Evolutionary conservation across 345 rosid species (phyloP), one percentile per base, ranked within the genome.

Genomic region (Eucalyptus sp.): DNA sequence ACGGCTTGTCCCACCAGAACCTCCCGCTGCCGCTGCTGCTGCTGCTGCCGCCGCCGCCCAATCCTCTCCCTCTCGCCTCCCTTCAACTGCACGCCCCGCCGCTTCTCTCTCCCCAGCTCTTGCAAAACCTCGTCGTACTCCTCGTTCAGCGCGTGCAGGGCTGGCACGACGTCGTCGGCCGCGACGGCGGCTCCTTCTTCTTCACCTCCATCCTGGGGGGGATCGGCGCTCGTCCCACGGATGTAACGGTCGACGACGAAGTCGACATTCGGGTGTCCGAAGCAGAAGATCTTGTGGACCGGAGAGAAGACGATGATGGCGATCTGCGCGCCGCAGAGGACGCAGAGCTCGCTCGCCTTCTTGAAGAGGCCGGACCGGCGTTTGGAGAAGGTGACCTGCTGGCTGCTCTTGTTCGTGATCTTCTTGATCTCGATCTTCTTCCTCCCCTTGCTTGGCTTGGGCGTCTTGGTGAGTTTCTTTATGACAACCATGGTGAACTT

Each of bases 341-440:
- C 1, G 33, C 88, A 86, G 51, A 89, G 90, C 86, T 89, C 90
- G 29, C 90, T 84, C 33, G 90, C 90, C 85, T 89, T 89, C 71
- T 89, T 89, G 88, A 89, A 89, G 37, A 89, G 71, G 13, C 90
- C 88, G 86, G 51, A 41, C 48, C 83, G 87, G 13, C 90, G 50
- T 41, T 89, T 89, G n/a, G 90, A 89, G 86, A 89, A 89, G 44
- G 90, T 89, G 44, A 89, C 90, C 50, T 89, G 71, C 43, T 86
- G 90, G 44, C 51, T 88, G 87, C 89, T 84, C 87, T 88, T 88
- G 87, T 88, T 88, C 25, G 41, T 37, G 51, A 86, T 86, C 68
- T 58, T 89, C 90, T 89, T 89, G 88, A 86, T 86, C 90, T 89
- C 88, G 49, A 89, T 89, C 86, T 89, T 86, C 90, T 89, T 89